Conservation (phyloP, 2,329 filamentous ascomycete genomes). For the Fusarium sp. region DNA sequence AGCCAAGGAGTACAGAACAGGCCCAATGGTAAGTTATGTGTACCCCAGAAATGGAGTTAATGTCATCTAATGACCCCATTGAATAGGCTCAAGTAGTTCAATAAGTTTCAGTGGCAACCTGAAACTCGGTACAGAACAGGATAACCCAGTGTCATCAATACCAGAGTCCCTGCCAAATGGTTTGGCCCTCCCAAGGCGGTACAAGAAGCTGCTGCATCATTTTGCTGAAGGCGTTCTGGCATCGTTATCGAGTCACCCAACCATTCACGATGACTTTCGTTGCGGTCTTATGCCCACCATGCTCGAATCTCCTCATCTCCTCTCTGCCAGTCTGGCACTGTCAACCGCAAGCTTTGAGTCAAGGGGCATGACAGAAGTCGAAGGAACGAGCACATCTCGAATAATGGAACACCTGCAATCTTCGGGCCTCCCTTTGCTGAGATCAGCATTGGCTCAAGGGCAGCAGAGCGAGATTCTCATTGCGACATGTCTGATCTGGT, state of each 20-base stretch:
- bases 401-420: conserved; percentile 41
- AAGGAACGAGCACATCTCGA: conserved; percentile 29
- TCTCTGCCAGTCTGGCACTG: conserved; percentile 41
- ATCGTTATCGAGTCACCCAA: conserved; percentile 40
- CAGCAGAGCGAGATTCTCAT: conserved; percentile 39
- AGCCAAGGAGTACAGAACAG: conserved; percentile 9
- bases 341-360: conserved; percentile 42
- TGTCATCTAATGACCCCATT: rapidly evolving
- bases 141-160: neutral
- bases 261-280: conserved; percentile 41
- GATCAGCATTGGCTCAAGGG: conserved; percentile 31
- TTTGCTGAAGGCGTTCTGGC: conserved; percentile 41
- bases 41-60: rapidly evolving
- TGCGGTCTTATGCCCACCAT: conserved; percentile 38
- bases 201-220: conserved; percentile 37
- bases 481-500: conserved; percentile 45
- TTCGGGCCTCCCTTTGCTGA: conserved; percentile 35
- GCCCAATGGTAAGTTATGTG: neutral
- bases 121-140: neutral
- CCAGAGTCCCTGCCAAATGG: conserved; percentile 40
- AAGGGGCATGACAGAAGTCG: conserved; percentile 32
- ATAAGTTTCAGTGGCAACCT: neutral
- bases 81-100: neutral
- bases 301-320: conserved; percentile 40
- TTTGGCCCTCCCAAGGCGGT: conserved; percentile 26